Evolutionary conservation across 768 basidiomycete species (phyloP).

Genomic region (Hydnum rufescens): DNA sequence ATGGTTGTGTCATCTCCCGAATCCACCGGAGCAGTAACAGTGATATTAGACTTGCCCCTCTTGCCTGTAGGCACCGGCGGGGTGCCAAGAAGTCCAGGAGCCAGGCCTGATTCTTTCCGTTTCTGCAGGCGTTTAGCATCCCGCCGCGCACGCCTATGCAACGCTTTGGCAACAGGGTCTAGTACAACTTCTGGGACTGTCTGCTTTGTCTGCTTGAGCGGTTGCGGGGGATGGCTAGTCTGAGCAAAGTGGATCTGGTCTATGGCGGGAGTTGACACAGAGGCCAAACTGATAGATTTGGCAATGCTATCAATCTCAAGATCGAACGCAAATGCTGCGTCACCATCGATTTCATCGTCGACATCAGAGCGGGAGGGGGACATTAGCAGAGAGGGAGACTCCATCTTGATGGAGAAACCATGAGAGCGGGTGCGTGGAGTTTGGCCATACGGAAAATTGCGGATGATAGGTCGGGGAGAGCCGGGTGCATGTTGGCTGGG

Average conservation of each 20-base stretch:
- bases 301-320: neutral
- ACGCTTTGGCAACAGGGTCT: slow-evolving; percentile 8
- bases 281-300: slow-evolving; percentile 12
- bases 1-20: neutral
- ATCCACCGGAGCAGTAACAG: neutral
- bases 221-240: slow-evolving; percentile 8
- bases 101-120: neutral
- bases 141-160: slow-evolving; percentile 1
- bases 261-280: slow-evolving; percentile 44
- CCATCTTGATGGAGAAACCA: slow-evolving; percentile 31
- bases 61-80: neutral
- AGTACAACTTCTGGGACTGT: neutral
- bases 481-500: neutral
- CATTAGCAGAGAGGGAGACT: slow-evolving; percentile 28
- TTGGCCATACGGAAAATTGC: slow-evolving; percentile 6
- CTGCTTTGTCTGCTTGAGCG: neutral
- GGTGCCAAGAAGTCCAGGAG: too few relatives aligned
- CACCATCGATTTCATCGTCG: neutral
- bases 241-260: too few relatives aligned
- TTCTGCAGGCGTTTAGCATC: slow-evolving; percentile 5
- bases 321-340: slow-evolving; percentile 1
- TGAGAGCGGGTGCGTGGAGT: too few relatives aligned
- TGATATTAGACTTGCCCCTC: neutral
- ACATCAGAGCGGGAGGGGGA: neutral
- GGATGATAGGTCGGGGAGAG: slow-evolving; percentile 9